phyloP scores from a whole-genome alignment of 768 basidiomycete genomes.

The Mycena galericulata region DNA sequence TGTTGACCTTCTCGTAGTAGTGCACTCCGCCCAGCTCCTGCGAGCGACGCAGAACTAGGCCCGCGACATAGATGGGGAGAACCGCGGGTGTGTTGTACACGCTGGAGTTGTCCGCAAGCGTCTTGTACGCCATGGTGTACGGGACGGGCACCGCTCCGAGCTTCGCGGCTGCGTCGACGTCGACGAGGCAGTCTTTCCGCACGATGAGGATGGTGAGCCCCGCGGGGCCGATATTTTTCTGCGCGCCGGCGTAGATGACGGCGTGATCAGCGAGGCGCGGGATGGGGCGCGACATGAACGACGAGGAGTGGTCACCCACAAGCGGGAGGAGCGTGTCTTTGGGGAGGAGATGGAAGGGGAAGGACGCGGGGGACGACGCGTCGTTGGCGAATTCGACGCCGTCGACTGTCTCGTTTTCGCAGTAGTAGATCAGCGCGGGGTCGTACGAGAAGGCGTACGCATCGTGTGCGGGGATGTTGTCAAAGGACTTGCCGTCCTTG shows the following conservation, averaged over 20 bases:
- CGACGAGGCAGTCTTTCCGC: slow-evolving; percentile 93
- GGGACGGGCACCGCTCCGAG: slow-evolving; percentile 85
- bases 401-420: slow-evolving; percentile 99
- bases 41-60: slow-evolving; percentile 84
- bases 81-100: slow-evolving; percentile 96
- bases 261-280: slow-evolving; percentile 90
- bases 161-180: slow-evolving; percentile 81
- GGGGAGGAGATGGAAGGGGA: slow-evolving; percentile 85
- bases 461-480: slow-evolving; percentile 80
- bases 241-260: slow-evolving; percentile 95
- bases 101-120: slow-evolving; percentile 77
- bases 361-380: slow-evolving; percentile 66
- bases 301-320: slow-evolving; percentile 95
- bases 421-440: slow-evolving; percentile 95
- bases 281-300: slow-evolving; percentile 96
- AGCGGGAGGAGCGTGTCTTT: slow-evolving; percentile 75
- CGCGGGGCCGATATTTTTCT: slow-evolving; percentile 97
- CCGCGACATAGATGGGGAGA: slow-evolving; percentile 90
- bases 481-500: slow-evolving; percentile 76
- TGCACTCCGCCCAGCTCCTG: slow-evolving; percentile 71
- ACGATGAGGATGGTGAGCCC: slow-evolving; percentile 95
- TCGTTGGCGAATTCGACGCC: slow-evolving; percentile 88
- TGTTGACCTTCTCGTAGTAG: slow-evolving; percentile 75
- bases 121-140: slow-evolving; percentile 84
- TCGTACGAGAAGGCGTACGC: slow-evolving; percentile 82